Evolutionary conservation across 768 basidiomycete genomes (phyloP).

Genomic region (Gautieria morchelliformis): DNA sequence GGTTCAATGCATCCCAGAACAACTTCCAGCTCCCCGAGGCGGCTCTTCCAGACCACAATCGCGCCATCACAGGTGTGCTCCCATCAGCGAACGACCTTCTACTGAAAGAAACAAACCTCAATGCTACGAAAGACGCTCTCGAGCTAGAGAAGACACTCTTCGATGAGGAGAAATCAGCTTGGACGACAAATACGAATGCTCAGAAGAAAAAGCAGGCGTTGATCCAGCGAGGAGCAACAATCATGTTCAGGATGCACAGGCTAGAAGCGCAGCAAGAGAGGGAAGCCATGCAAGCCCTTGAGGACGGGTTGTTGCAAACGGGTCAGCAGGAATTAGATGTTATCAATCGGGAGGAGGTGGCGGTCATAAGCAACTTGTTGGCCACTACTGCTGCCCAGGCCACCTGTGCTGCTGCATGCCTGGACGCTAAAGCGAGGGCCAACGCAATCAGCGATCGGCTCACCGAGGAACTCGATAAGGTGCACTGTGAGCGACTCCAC

Average conservation of each 20-base stretch:
- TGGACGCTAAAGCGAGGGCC: neutral
- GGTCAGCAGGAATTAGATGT: neutral
- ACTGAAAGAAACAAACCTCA: neutral
- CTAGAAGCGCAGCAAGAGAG: constrained; percentile 12
- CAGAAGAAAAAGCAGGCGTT: neutral
- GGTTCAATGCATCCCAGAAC: too few relatives aligned
- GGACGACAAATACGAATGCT: neutral
- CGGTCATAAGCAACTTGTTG: neutral
- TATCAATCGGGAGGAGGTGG: neutral
- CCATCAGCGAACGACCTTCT: neutral
- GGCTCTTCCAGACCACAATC: neutral
- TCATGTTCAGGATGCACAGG: neutral
- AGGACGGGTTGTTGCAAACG: neutral
- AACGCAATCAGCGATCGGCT: neutral
- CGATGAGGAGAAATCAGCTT: neutral
- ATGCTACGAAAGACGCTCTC: neutral
- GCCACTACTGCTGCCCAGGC: neutral
- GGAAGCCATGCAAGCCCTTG: constrained; percentile 11
- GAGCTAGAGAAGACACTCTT: neutral
- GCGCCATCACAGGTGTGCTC: neutral
- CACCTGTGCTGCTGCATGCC: neutral
- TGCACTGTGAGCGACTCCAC: neutral
- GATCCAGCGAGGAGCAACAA: neutral
- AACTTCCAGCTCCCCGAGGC: neutral
- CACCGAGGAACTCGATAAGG: neutral